Conservation (phyloP, 176 grass and related monocot genomes). For the Raddia guianensis region DNA sequence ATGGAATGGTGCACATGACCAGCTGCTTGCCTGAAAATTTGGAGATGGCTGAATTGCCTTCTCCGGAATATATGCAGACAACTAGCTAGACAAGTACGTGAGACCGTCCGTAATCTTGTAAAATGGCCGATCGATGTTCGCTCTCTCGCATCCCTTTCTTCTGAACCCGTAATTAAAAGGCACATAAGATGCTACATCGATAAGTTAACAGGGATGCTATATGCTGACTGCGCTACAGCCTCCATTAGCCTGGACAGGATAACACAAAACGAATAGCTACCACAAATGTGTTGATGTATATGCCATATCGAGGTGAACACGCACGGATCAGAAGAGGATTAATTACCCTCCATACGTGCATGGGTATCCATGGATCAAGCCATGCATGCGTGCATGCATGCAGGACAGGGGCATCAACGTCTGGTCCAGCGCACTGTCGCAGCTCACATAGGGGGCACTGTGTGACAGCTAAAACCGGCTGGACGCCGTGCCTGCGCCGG, state of each 20-base stretch:
- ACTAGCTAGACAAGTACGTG: too few relatives aligned
- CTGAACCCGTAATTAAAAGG: neutral
- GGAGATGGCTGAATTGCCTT: neutral
- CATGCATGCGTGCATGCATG: neutral
- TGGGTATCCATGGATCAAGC: neutral
- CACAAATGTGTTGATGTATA: neutral
- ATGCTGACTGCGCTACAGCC: too few relatives aligned
- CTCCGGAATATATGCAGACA: neutral
- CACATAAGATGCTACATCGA: too few relatives aligned
- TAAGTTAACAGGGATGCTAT: too few relatives aligned
- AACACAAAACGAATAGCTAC: neutral
- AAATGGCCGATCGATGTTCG: neutral
- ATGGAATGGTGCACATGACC: too few relatives aligned
- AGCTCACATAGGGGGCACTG: neutral
- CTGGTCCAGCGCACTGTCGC: neutral
- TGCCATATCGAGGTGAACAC: too few relatives aligned
- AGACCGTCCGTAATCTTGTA: neutral
- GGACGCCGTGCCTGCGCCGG: neutral
- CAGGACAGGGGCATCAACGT: neutral
- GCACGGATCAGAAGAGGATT: neutral
- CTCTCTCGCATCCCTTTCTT: conserved; percentile 8
- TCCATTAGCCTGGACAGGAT: neutral
- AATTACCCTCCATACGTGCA: too few relatives aligned
- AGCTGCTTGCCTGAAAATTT: too few relatives aligned
- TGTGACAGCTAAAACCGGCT: conserved; percentile 16